Evolutionary conservation across 176 grass and related monocot species (phyloP), one percentile per base, ranked within the genome.

Genomic region (Oryza longistaminata): DNA sequence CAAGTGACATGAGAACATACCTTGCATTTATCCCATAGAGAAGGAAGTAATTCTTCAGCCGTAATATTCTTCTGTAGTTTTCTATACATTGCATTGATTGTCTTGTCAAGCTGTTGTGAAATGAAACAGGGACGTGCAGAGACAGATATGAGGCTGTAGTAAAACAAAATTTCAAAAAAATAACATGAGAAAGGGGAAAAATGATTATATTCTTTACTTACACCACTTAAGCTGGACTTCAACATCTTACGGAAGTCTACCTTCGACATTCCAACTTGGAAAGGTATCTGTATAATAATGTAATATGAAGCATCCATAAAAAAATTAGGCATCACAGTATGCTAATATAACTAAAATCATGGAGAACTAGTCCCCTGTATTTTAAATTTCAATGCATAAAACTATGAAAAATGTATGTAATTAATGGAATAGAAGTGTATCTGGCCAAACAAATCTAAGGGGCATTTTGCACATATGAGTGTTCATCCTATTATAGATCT

Each of bases 61-160:
- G 96, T 98, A 64, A 95, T 92, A 90, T 98, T 98, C 81, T 98
- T 98, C 80, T 98, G 96, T 64, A 98, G 85, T 71, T 95, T 98
- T 85, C 87, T 93, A 44, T 98, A 98, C 96, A 98, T 98, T 26
- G 93, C 89, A 79, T 84, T 92, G 75, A 95, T 86, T 73, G 91
- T 95, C 67, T 98, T 98, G 88, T 98, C 96, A 60, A 98, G 89
- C 93, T 98, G 81, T 80, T 31, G 53, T 53, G 68, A 83, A 82
- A 87, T 45, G 62, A 72, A 77, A 67, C 49, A 31, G 15, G 4
- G 42, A 37, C 46, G 5, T 24, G 26, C 1, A 76, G 49, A 80
- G 53, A 43, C 64, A 40, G 7, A 21, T 66, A 68, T 69, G 61
- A 88, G 13, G n/a, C 6, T 7, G 80, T 16, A 70, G 25, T 64